Base-by-base conservation (phyloP, 768 basidiomycete species). In the Tricholoma flavovirens region DNA sequence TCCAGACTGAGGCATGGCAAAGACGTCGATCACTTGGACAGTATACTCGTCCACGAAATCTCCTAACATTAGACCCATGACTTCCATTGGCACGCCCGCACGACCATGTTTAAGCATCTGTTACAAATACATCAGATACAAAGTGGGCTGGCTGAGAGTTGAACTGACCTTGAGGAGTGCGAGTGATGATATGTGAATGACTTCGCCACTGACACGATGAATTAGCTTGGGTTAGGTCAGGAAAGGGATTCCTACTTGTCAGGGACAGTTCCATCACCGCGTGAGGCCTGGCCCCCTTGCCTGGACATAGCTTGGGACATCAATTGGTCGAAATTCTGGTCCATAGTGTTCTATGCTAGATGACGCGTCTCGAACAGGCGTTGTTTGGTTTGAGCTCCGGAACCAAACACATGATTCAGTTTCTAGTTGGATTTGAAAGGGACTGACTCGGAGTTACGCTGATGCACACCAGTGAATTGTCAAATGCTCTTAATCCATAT, bases 41-140 rank as follows among this genome's bases (percentile, higher is more conserved):
- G 88, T 89, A 77, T 96, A 96, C 68, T 98, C 97, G 76, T 99
- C 97, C 48, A 98, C 92, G 63, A 98, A 98, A 70, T 97, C 94
- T 12, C 96, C 95, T 21, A 98, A 80, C 92, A 98, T 95, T 36
- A 94, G 83, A 59, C 92, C 91, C 96, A 99, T 98, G 62, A 98
- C 96, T 75, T 99, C 97, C 90, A 98, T 94, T 8, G 97, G 97
- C 24, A 99, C 97, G 57, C 96, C 97, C 38, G 97, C 95, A 53
- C 97, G 88, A 19, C 97, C 97, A 66, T 99, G 97, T 73, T 99
- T 99, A 58, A 99, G 76, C 97, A 99, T 99, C 95, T 99, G 62
- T n/a, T 51, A 26, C 51, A 22, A 57, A 53, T 51, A 7, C n/a
- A 30, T 19, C 3, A 26, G n/a, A 5, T 5, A 5, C 5, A 22